Conservation (phyloP, 495 filamentous ascomycete species). For the Talaromyces borbonicus region DNA sequence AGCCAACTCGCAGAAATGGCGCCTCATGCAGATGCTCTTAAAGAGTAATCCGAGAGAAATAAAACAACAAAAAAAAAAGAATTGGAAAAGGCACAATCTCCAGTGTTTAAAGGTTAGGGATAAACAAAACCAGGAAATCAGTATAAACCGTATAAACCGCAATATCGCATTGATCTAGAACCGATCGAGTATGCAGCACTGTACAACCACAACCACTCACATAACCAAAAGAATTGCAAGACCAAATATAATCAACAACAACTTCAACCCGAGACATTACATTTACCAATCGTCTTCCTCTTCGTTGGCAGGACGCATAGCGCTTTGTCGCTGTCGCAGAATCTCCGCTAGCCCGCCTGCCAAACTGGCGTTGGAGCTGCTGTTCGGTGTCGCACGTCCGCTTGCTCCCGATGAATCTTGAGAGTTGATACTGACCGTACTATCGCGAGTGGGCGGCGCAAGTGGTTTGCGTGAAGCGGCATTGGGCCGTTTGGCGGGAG, state of each 20-base stretch:
- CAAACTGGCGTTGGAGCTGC: conserved; percentile 56
- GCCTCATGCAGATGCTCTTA: conserved; percentile 7
- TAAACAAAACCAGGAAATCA: too few relatives aligned
- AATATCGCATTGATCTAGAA: too few relatives aligned
- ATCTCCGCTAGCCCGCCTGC: conserved; percentile 82
- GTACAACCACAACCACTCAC: neutral
- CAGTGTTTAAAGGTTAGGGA: too few relatives aligned
- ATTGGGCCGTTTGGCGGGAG: conserved; percentile 77
- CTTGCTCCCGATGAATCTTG: conserved; percentile 52
- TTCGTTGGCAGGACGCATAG: conserved; percentile 52
- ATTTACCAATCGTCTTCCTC: conserved; percentile 62
- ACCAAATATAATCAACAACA: neutral
- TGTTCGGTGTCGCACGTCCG: conserved; percentile 58
- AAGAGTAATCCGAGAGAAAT: too few relatives aligned
- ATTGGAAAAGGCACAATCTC: neutral
- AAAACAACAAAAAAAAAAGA: neutral
- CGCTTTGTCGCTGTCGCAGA: conserved; percentile 60
- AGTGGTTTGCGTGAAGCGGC: conserved; percentile 55
- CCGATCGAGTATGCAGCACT: too few relatives aligned
- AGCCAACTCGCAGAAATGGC: neutral
- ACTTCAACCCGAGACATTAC: too few relatives aligned
- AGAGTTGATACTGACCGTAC: conserved; percentile 61
- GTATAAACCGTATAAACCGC: too few relatives aligned
- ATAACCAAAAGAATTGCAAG: neutral
- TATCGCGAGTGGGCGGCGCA: conserved; percentile 55